Base-by-base conservation (phyloP, 78 protist species). In the Neovahlkampfia damariscottae region DNA sequence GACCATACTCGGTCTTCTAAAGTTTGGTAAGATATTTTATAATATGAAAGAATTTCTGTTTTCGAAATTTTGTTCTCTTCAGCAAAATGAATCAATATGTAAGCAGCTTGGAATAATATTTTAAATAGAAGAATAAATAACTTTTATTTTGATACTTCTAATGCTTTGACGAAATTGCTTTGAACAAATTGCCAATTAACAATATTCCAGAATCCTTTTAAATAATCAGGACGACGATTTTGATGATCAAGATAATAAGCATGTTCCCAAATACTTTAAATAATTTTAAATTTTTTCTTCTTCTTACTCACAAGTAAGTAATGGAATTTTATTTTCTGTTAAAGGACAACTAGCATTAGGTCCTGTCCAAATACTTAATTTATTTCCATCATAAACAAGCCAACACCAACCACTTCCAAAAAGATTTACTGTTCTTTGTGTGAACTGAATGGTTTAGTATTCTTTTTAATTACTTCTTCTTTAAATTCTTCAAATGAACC, bases 201-300 rank as follows among this genome's bases (percentile, higher is more conserved):
- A 35, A 81, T 2, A 32, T 83, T 76, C 89, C 89, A 86, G 70
- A 67, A 86, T 30, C 50, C 72, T 27, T 86, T 88, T 70, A 86
- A 2, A 72, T 83, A 86, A 32, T 76, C 67, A 31, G 82, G 40
- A 2, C 89, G 2, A 29, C 78, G 62, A 84, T 87, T 87, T 38
- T 78, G 80, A 82, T 85, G 79, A 74, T 87, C 90, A 59, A 87
- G 8, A 77, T 87, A 87, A 84, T 85, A 87, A 10, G 90, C 90
- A 41, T 87, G 90, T 28, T 86, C 90, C 90, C 90, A 86, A n/a
- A 87, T 88, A 27, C n/a, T n/a, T n/a, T n/a, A n/a, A n/a, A n/a
- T n/a, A n/a, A n/a, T n/a, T n/a, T n/a, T n/a, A n/a, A n/a, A n/a
- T n/a, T n/a, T n/a, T n/a, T n/a, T n/a, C n/a, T n/a, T n/a, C n/a